Base-by-base conservation (phyloP, 192 early-diverging fungal species). In the Coemansia guatemalensis region DNA sequence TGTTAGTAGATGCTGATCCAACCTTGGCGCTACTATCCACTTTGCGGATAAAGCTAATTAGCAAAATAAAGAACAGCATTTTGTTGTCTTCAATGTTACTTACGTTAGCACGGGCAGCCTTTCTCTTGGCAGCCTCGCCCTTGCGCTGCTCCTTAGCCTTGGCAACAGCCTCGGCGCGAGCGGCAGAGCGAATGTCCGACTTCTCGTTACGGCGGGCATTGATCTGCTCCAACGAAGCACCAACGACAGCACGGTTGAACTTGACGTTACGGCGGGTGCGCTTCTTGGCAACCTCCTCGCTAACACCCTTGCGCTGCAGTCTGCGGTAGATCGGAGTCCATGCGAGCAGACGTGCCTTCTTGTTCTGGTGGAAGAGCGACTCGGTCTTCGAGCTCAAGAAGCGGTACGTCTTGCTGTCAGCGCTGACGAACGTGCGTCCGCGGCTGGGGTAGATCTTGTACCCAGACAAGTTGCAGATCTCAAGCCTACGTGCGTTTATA, bases 381-480 rank as follows among this genome's bases (percentile, higher is more conserved):
- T 95, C 93, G 74, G 84, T 85, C 90, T 99, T 99, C 56, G 93
- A 93, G 88, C 91, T 93, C 79, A 97, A 82, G 85, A 99, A 97
- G 73, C 91, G 94, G 94, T 92, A 98, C 73, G 84, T 84, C 61
- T 75, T 66, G 62, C 81, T 89, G 90, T 99, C 97, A 64, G 82
- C 65, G 58, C 91, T 91, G 74, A 99, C 89, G 78, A 87, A 99
- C 62, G 90, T 85, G 88, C 90, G 93, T 65, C 97, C 97, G 83
- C 94, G 93, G 80, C 92, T 93, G 58, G 97, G 97, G 89, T 99
- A 97, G 91, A 99, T 98, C 90, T 97, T 97, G 88, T 90, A 92
- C 71, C 95, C 93, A 69, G 95, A 96, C 83, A 99, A 98, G 76
- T 91, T 89, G 88, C 95, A 97, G 76, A 87, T 85, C 84, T 95